Percentiles rank a stretch among this genome's conserved stretches.
Conservation (phyloP, 2,329 filamentous ascomycete genomes). For the Botrytis sinoallii region DNA sequence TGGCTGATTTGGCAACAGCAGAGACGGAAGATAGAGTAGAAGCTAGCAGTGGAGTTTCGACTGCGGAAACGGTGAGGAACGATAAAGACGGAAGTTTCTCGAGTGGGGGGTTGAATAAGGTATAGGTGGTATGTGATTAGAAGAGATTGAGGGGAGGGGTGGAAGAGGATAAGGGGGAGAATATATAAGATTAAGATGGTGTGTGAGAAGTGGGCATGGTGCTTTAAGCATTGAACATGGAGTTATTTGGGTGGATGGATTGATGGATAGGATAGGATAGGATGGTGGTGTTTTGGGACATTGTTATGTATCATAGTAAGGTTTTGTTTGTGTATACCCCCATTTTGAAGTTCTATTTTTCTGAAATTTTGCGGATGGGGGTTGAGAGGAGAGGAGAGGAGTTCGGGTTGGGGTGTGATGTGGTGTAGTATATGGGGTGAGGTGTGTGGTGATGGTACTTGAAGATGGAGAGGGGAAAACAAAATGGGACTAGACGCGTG, state of each 20-base stretch:
- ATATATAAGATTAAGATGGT: neutral
- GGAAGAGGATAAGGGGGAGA: neutral
- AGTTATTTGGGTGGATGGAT: neutral
- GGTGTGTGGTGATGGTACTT: no score
- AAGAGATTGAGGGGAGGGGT: neutral
- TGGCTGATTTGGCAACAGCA: slow-evolving; percentile 51
- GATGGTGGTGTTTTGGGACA: neutral
- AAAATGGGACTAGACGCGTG: neutral
- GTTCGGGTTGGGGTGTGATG: neutral
- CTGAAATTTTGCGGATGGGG: neutral
- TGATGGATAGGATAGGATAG: neutral
- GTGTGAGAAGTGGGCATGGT: neutral
- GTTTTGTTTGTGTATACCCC: slow-evolving; percentile 12
- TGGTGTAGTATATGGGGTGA: neutral
- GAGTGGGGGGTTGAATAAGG: neutral
- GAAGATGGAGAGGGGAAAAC: neutral
- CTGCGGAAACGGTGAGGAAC: neutral
- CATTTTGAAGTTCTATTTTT: neutral
- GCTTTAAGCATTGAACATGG: neutral
- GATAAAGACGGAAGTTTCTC: neutral
- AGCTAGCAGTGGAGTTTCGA: neutral
- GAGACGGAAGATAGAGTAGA: slow-evolving; percentile 13
- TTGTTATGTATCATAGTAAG: neutral
- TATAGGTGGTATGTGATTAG: neutral
- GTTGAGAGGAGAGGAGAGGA: neutral